Percentiles rank a stretch among this genome's conserved stretches.
Conservation (phyloP, 352 stramenopile genomes). For the Globisporangium paroecandrum region DNA sequence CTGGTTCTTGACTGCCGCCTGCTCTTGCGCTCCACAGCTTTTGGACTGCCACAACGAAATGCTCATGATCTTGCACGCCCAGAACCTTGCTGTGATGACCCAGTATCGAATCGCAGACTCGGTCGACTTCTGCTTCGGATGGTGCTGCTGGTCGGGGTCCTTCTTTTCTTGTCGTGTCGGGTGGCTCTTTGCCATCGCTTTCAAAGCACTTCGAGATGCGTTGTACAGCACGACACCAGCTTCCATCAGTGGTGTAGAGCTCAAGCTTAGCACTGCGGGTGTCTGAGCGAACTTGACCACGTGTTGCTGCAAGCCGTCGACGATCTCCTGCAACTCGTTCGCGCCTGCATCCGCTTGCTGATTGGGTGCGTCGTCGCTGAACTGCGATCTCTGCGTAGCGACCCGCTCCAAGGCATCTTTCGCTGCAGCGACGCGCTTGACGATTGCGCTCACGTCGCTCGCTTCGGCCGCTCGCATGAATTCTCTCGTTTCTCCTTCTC, state of each 20-base stretch:
- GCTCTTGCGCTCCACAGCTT: constrained; percentile 7
- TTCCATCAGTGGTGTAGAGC: constrained; percentile 42
- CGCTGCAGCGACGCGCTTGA: constrained; percentile 21
- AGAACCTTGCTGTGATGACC: constrained; percentile 43
- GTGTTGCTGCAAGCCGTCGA: constrained; percentile 30
- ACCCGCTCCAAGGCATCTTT: constrained; percentile 19
- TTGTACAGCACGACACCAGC: constrained; percentile 71
- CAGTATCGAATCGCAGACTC: constrained; percentile 14
- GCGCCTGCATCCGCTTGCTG: constrained; percentile 4
- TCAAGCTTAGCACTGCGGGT: constrained; percentile 28
- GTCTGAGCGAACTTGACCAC: constrained; percentile 23
- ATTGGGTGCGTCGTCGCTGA: neutral
- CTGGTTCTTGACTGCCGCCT: constrained; percentile 10
- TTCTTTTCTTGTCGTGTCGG: neutral
- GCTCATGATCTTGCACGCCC: constrained; percentile 62
- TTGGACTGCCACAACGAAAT: constrained; percentile 42
- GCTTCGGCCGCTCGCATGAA: neutral
- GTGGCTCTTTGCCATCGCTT: constrained; percentile 16
- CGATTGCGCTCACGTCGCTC: constrained; percentile 11
- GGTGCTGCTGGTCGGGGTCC: neutral
- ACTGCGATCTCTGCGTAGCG: neutral
- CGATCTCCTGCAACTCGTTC: neutral
- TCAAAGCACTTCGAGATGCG: constrained; percentile 39
- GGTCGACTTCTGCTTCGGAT: constrained; percentile 4
- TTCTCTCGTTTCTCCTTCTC: constrained; percentile 11